These are phyloP conservation scores for Castanea sativa DNA, from an alignment of 306 rosid genomes.

Conservation along the genomic window DNA sequence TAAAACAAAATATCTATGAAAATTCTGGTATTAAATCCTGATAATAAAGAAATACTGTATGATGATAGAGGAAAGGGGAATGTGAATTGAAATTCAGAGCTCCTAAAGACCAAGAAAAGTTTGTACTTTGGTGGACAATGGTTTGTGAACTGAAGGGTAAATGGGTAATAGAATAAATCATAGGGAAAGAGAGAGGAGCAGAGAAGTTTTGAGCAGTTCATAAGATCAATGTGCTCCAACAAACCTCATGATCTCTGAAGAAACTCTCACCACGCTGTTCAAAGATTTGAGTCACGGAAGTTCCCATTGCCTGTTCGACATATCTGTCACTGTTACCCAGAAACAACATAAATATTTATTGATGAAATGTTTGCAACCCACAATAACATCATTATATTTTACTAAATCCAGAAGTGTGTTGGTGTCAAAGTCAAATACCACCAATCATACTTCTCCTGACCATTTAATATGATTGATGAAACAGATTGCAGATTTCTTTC, in stretches of 20 bases:
- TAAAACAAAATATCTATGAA: neutral
- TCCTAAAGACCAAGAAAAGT: neutral
- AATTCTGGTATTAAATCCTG: neutral
- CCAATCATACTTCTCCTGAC: neutral
- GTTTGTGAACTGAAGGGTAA: neutral
- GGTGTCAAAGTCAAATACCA: neutral
- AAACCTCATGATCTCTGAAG: slow-evolving; percentile 26
- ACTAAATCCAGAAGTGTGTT: neutral
- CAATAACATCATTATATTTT: neutral
- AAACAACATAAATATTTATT: neutral
- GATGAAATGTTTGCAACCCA: neutral
- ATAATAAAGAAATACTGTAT: neutral
- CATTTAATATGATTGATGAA: neutral
- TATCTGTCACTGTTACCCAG: slow-evolving; percentile 10
- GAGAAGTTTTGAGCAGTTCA: neutral
- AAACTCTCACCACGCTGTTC: slow-evolving; percentile 18
- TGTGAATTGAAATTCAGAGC: neutral
- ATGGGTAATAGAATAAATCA: neutral
- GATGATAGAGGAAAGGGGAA: neutral
- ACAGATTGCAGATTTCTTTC: neutral
- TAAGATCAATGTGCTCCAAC: neutral
- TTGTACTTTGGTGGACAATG: neutral
- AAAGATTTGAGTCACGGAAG: slow-evolving; percentile 22
- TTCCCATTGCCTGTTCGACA: slow-evolving; percentile 17
- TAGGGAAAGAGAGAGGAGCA: neutral